Base-by-base conservation (phyloP, 2,329 filamentous ascomycete genomes). In the Penicillium janthinellum region DNA sequence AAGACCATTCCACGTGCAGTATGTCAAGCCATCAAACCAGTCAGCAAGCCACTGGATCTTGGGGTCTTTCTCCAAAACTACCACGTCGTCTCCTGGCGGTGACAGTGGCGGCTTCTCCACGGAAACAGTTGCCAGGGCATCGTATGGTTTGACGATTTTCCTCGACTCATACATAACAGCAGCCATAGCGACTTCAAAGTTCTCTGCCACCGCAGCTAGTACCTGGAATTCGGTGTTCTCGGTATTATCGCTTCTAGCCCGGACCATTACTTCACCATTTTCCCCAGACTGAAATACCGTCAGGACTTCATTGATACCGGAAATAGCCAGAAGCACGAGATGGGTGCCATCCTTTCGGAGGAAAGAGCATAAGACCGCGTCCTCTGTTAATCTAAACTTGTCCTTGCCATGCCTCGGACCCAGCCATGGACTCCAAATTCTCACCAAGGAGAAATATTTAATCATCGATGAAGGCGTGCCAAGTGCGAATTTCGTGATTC, bases 1-100 rank as follows among this genome's bases (percentile, higher is more conserved):
- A 0, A 99, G 81, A 0, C 88, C 90, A 71, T 98, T 99, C 95
- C 95, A 99, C 0, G 95, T 99, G 73, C 95, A 99, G 72, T 95
- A 99, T 0, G 92, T 91, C 39, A 99, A 80, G 0, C 92, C 92
- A 73, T 98, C 95, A 71, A 93, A 93, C 92, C 93, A 97, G 60
- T 90, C 87, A 64, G 95, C 87, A 51, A 91, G 79, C 92, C 92
- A 96, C 71, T 80, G 76, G 12, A 70, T 67, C 78, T 76, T 62
- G 6, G 68, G 67, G 41, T 58, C 77, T 69, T 66, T 84, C 74
- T 57, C 80, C 68, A 64, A 76, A 75, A 76, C 31, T 2, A 76
- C 72, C 6, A 70, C 61, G 60, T 85, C 82, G 69, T 75, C 75
- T 14, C 76, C 75, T 1, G 62, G 59, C 1, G 76, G 71, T 15